These are phyloP conservation scores for Fusarium fracticaudum DNA, from an alignment of 2,329 filamentous ascomycete species.

Conservation along the genomic window DNA sequence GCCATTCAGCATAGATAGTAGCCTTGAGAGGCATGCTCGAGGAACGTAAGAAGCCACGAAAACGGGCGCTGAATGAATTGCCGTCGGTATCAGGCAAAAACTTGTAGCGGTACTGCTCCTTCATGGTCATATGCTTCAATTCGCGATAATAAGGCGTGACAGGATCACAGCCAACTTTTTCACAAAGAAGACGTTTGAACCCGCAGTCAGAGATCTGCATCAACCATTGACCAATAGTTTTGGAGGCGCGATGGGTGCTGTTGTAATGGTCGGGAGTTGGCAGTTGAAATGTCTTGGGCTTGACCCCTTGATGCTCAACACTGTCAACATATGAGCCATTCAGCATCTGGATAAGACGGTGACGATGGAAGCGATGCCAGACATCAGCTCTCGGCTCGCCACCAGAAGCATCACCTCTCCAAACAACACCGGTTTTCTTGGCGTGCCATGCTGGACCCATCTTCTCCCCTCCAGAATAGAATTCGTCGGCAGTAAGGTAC, in stretches of 20 bases:
- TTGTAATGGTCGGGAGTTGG: constrained; percentile 56
- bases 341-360: constrained; percentile 74
- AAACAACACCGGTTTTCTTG: constrained; percentile 66
- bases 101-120: constrained; percentile 65
- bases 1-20: constrained; percentile 79
- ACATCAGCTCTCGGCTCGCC: constrained; percentile 62
- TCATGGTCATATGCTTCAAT: constrained; percentile 52
- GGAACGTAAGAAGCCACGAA: constrained; percentile 69
- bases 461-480: constrained; percentile 65
- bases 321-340: constrained; percentile 67
- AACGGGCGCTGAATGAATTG: constrained; percentile 71
- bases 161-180: constrained; percentile 51
- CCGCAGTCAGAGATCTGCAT: constrained; percentile 52
- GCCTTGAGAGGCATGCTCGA: constrained; percentile 75
- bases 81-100: constrained; percentile 77
- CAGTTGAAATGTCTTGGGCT: constrained; percentile 60
- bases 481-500: constrained; percentile 68
- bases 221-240: constrained; percentile 55
- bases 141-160: constrained; percentile 49
- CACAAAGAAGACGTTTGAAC: constrained; percentile 56
- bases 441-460: constrained; percentile 67
- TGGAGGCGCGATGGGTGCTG: constrained; percentile 47
- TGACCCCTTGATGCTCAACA: constrained; percentile 54
- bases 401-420: constrained; percentile 73
- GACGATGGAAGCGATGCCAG: constrained; percentile 77